Evolutionary conservation across 1,284 basidiomycete genomes (phyloP).

Genomic region (Ustilago esculenta): DNA sequence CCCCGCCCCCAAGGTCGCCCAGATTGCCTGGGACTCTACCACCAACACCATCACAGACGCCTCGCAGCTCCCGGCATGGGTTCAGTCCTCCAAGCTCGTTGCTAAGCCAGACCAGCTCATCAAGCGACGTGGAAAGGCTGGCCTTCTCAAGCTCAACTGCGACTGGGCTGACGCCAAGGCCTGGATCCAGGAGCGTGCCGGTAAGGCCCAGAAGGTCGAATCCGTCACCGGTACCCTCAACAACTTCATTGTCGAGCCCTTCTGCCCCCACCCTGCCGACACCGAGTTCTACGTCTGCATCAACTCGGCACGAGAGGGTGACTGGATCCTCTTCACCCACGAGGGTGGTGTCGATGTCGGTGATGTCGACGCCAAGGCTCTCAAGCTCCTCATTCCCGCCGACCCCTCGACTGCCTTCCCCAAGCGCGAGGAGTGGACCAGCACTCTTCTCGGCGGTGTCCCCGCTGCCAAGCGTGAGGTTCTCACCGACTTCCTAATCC

Average conservation of each 20-base stretch:
- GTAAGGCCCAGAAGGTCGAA: constrained; percentile 95
- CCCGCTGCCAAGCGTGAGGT: constrained; percentile 58
- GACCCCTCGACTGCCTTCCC: constrained; percentile 80
- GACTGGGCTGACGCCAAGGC: constrained; percentile 76
- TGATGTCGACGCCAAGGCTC: constrained; percentile 97
- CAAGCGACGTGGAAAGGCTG: constrained; percentile 98
- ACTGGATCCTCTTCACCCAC: constrained; percentile 97
- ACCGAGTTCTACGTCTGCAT: constrained; percentile 99
- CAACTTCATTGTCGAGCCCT: constrained; percentile 98
- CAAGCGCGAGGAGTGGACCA: constrained; percentile 74
- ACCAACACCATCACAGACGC: constrained; percentile 84
- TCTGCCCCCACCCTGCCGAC: constrained; percentile 91
- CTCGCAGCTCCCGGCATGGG: constrained; percentile 81
- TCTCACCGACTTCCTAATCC: constrained; percentile 80
- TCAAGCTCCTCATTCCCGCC: constrained; percentile 85
- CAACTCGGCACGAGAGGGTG: constrained; percentile 92
- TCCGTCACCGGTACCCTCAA: constrained; percentile 90
- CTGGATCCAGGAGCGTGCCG: constrained; percentile 90
- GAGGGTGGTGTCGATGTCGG: constrained; percentile 99
- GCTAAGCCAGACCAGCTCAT: constrained; percentile 86
- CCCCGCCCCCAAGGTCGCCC: constrained; percentile 63
- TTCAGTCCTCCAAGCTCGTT: constrained; percentile 69
- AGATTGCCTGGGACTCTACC: constrained; percentile 81
- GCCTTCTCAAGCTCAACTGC: constrained; percentile 90
- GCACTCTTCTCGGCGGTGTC: constrained; percentile 56